phyloP scores from a whole-genome alignment of 495 filamentous ascomycete genomes.

The Tuber indicum region DNA sequence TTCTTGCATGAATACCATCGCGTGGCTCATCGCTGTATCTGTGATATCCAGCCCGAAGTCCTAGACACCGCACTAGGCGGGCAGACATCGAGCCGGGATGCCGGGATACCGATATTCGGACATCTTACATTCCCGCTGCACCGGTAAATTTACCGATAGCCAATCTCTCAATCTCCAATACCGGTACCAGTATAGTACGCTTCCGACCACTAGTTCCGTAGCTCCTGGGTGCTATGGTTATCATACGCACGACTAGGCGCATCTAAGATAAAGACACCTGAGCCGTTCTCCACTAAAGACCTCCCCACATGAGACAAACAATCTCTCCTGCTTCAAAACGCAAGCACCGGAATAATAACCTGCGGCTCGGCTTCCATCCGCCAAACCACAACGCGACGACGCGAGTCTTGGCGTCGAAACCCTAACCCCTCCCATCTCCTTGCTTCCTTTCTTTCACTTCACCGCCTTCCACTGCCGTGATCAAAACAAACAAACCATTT shows the following conservation, averaged over 20 bases:
- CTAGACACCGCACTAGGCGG: not conserved
- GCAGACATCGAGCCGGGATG: not conserved
- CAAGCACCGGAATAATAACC: not conserved
- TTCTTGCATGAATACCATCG: too few species aligned
- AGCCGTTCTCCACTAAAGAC: not conserved
- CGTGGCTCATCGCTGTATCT: not conserved
- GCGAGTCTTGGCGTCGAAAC: not conserved
- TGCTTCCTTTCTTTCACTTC: not conserved
- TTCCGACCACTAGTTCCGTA: not conserved
- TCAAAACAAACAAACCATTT: constrained; percentile 7
- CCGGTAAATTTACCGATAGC: not conserved
- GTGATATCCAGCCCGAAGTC: not conserved
- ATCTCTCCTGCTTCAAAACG: not conserved
- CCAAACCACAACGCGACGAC: constrained; percentile 6
- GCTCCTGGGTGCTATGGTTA: not conserved
- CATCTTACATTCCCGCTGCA: not conserved
- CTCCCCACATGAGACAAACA: not conserved
- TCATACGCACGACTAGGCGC: not conserved
- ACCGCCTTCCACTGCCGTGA: not conserved
- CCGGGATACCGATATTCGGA: not conserved
- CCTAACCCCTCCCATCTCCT: constrained; percentile 1
- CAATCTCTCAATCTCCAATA: not conserved
- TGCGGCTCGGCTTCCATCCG: not conserved
- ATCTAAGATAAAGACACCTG: not conserved
- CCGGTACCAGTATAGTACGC: not conserved